phyloP scores from a whole-genome alignment of 73 alveolate species.

The Tetrahymena malaccensis region DNA sequence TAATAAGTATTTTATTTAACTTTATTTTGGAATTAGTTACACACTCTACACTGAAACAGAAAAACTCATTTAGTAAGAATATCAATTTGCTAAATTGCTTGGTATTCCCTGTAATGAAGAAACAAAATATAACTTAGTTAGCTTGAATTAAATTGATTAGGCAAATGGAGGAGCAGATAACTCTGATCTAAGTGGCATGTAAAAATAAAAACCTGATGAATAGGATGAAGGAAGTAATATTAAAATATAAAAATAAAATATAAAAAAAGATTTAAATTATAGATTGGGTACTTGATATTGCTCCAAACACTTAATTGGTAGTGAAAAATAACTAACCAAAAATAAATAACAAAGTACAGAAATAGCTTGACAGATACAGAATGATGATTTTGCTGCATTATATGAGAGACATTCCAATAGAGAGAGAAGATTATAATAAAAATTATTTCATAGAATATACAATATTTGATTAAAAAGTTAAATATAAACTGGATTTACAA shows the following conservation, averaged over 20 bases:
- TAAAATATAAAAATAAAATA: background rate
- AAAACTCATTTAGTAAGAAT: conserved; percentile 40
- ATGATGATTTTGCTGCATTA: conserved; percentile 27
- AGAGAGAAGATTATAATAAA: conserved; percentile 20
- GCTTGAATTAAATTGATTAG: background rate
- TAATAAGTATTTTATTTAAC: background rate
- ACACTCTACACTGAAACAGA: conserved; percentile 52
- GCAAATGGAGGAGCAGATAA: background rate
- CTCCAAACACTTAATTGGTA: conserved; percentile 24
- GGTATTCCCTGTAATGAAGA: conserved; percentile 29
- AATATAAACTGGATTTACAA: conserved; percentile 7
- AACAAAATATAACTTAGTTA: conserved; percentile 10
- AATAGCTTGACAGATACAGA: conserved; percentile 21
- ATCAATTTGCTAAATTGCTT: conserved; percentile 12
- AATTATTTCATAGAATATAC: conserved; percentile 49
- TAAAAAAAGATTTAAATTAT: background rate
- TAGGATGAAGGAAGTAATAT: conserved; percentile 1
- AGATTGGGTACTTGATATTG: conserved; percentile 16
- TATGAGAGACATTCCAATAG: conserved; percentile 26
- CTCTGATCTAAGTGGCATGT: background rate
- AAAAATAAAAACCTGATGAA: conserved; percentile 12
- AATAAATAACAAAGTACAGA: conserved; percentile 21
- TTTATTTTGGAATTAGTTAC: conserved; percentile 16
- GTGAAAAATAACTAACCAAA: background rate
- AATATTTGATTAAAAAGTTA: conserved; percentile 38